phyloP scores from a whole-genome alignment of 1,284 basidiomycete genomes.

The Cutaneotrichosporon curvatum region DNA sequence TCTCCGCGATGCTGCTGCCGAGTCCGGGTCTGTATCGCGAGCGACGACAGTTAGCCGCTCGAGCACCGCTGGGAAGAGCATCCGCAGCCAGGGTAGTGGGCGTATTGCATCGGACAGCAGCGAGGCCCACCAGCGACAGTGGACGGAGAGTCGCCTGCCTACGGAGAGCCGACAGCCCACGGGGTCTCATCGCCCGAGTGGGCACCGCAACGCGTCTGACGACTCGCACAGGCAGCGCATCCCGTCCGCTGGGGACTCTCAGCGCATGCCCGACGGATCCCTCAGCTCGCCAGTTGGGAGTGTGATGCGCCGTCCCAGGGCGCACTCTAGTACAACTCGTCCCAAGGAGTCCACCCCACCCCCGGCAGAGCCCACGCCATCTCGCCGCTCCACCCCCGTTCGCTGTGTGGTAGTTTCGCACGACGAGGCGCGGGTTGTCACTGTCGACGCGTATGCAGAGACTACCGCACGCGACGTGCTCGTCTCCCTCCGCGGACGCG shows the following conservation, averaged over 20 bases:
- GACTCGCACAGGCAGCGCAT: no score
- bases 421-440: conserved; percentile 8
- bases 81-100: not conserved
- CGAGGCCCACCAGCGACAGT: no score
- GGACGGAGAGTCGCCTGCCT: no score
- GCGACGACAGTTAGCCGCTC: not conserved
- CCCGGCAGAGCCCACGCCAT: conserved; percentile 5
- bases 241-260: no score
- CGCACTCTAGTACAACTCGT: conserved; percentile 6
- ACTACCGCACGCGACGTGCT: conserved; percentile 39
- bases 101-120: no score
- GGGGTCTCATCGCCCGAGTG: no score
- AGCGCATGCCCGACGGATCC: no score
- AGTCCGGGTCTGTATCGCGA: no score
- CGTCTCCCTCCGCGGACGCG: not conserved
- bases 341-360: not conserved
- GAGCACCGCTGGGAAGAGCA: conserved; percentile 2
- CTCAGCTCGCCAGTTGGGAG: no score
- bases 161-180: no score
- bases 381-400: conserved; percentile 3
- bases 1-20: conserved; percentile 1
- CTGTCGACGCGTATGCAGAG: conserved; percentile 29
- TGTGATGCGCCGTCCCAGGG: no score
- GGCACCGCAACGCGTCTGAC: no score
- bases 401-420: conserved; percentile 8